Evolutionary conservation across 208 protist species (phyloP).

Genomic region (Sergeia podlipaevii): DNA sequence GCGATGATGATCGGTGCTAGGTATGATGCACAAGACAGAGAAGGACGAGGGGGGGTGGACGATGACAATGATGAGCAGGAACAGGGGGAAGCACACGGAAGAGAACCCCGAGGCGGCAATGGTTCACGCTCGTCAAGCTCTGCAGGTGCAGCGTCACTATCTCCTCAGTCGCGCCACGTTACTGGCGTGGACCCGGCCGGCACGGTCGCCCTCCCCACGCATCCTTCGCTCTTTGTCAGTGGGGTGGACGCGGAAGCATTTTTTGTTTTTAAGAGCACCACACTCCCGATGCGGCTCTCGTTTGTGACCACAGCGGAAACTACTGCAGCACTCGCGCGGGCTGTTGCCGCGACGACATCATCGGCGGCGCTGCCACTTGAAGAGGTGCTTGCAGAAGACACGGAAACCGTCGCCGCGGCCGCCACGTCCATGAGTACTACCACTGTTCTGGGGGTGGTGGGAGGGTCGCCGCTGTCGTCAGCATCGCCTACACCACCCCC

Average conservation of each 20-base stretch:
- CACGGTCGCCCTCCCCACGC: conserved; percentile 54
- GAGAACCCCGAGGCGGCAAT: too few species aligned
- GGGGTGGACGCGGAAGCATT: conserved; percentile 36
- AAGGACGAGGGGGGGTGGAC: too few species aligned
- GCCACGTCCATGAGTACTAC: not conserved
- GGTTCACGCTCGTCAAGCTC: too few species aligned
- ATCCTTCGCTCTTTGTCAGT: conserved; percentile 45
- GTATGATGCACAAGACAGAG: too few species aligned
- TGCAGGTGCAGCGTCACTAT: too few species aligned
- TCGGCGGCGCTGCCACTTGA: not conserved
- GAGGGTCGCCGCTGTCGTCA: not conserved
- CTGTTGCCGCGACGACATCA: not conserved
- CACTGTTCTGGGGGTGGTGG: too few species aligned
- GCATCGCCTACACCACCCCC: not conserved
- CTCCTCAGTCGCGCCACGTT: not conserved
- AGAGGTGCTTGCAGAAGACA: not conserved
- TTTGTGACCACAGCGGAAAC: conserved; percentile 13
- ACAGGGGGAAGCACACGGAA: too few species aligned
- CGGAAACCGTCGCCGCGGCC: not conserved
- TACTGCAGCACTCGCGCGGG: not conserved
- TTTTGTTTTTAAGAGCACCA: conserved; percentile 85
- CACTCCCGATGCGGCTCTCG: conserved; percentile 59
- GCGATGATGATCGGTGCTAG: too few species aligned
- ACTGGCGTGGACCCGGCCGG: not conserved
- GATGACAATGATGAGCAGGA: too few species aligned